Percentiles rank a stretch among this genome's conserved stretches.
phyloP scores from a whole-genome alignment of 139 green algal genomes.

The Protoeuglena noctilucae region DNA sequence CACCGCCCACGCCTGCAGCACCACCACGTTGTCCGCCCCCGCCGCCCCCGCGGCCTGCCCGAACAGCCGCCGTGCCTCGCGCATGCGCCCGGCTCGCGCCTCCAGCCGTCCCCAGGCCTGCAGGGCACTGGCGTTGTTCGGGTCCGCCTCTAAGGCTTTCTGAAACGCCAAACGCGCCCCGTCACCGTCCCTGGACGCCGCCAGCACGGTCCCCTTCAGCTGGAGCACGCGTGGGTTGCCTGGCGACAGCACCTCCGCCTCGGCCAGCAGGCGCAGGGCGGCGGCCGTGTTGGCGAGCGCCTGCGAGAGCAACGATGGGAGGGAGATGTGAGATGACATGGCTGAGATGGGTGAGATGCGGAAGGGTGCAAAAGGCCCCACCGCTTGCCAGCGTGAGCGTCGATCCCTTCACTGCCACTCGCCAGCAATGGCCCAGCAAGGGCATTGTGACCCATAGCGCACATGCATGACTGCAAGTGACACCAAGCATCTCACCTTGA shows the following conservation, averaged over 20 bases:
- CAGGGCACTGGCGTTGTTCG: constrained; percentile 26
- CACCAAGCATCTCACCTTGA: too few relatives aligned
- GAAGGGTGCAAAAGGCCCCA: constrained; percentile 14
- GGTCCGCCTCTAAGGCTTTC: constrained; percentile 23
- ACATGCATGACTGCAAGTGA: too few relatives aligned
- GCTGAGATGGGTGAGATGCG: too few relatives aligned
- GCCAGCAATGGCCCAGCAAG: constrained; percentile 17
- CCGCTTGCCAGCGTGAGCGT: constrained; percentile 10
- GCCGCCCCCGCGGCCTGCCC: constrained; percentile 14
- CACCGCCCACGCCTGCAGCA: constrained; percentile 25
- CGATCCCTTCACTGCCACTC: constrained; percentile 8
- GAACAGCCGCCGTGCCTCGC: constrained; percentile 24
- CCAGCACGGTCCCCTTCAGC: constrained; percentile 34
- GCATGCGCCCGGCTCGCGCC: constrained; percentile 12
- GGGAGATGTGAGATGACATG: too few relatives aligned
- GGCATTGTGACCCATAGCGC: too few relatives aligned
- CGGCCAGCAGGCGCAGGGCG: constrained; percentile 18
- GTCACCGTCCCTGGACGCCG: constrained; percentile 14
- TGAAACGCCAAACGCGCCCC: constrained; percentile 30
- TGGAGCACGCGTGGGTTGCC: constrained; percentile 17
- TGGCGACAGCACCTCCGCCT: constrained; percentile 13
- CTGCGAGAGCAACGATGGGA: too few relatives aligned
- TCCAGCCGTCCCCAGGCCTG: constrained; percentile 29
- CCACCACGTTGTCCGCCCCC: neutral
- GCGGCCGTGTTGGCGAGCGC: too few relatives aligned